These are phyloP conservation scores for Pulveroboletus frians DNA, from an alignment of 768 basidiomycete genomes.

Conservation along the genomic window DNA sequence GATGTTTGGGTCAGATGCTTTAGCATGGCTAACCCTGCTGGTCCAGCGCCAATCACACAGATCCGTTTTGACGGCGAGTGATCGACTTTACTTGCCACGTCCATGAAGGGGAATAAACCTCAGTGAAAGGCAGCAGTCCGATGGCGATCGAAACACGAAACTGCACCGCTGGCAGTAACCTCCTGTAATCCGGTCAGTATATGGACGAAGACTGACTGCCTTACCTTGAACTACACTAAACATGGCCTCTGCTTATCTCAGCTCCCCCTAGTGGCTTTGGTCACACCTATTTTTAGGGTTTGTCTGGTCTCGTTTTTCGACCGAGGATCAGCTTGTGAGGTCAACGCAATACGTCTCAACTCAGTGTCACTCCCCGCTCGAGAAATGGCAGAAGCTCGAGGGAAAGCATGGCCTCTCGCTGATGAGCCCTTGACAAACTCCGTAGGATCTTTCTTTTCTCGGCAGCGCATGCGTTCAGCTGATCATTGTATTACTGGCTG, in stretches of 20 bases:
- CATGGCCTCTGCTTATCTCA: constrained; percentile 16
- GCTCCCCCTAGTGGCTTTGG: not conserved
- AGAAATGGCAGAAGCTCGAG: constrained; percentile 59
- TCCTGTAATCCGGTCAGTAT: no score
- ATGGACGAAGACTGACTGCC: no score
- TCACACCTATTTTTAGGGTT: not conserved
- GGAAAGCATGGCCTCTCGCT: constrained; percentile 88
- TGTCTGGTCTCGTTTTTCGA: constrained; percentile 33
- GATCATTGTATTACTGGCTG: not conserved
- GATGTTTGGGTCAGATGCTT: constrained; percentile 57
- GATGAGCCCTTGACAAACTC: constrained; percentile 85
- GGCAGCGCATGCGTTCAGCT: not conserved
- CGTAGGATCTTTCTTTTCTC: constrained; percentile 40
- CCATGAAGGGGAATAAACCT: not conserved
- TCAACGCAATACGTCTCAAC: constrained; percentile 34
- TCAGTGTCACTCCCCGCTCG: constrained; percentile 1
- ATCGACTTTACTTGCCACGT: constrained; percentile 8
- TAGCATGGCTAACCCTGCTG: constrained; percentile 67
- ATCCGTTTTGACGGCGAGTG: constrained; percentile 37
- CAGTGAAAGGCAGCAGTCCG: not conserved
- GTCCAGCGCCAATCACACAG: constrained; percentile 71
- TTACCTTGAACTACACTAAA: no score
- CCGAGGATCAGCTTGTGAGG: constrained; percentile 92
- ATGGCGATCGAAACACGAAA: not conserved
- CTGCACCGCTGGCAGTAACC: not conserved